Evolutionary conservation across 1,139 yeast species (phyloP), one percentile per base, ranked within the genome.

Genomic region (Blastobotrys buckinghamii): DNA sequence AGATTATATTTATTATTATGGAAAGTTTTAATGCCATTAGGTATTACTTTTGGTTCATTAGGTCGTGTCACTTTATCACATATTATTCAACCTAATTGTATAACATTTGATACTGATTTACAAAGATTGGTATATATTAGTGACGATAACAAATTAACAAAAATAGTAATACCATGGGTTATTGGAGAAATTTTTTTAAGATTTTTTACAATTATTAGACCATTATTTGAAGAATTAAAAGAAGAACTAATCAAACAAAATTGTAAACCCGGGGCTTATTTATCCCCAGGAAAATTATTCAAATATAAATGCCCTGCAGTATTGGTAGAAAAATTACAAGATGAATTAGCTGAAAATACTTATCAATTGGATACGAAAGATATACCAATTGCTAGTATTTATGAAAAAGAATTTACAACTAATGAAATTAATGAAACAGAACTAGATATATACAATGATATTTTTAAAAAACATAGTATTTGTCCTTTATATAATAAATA

Each of bases 151-250:
- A 10, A 12, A 9, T n/a, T 4, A 24, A 35, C 8, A 36, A 20
- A 13, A 16, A 30, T 17, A 13, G 24, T 40, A 22, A 30, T 45
- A 24, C 49, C 49, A 12, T 45, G 49, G 49, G 9, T 33, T 12
- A 42, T 41, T 7, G 37, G 49, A 6, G 49, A 45, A 38, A 15
- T 45, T 22, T 34, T 45, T 6, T 24, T 36, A n/a, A 22, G 49
- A 29, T 45, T 40, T 22, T 20, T 40, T n/a, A 37, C 24, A 13
- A 36, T 40, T 7, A 22, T 45, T 17, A 32, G 44, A 20, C 49
- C 49, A 3, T 12, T 38, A 32, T 29, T 37, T 27, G 29, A 26
- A 26, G 6, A 7, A 26, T 10, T 26, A 7, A 26, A 10, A 26
- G 29, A 26, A 26, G 9, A 10, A 26, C 10, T 26, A 26, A 26